Percentiles rank a stretch among this genome's conserved stretches.
Conservation (phyloP, 371 early-diverging fungal genomes). For the Mucor saturninus region DNA sequence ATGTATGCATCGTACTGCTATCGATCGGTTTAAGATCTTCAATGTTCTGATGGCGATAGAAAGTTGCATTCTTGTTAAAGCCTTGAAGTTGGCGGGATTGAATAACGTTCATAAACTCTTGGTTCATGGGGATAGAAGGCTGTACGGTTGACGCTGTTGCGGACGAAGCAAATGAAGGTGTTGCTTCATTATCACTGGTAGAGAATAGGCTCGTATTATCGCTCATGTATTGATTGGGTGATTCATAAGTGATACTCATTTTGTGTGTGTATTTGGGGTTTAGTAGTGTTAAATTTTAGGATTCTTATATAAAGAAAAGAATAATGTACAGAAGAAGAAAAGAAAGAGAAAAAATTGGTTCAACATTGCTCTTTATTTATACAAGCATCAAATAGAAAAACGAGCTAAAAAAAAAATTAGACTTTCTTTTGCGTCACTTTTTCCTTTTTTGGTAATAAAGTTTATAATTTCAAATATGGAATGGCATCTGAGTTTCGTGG, state of each 20-base stretch:
- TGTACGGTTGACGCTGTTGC: neutral
- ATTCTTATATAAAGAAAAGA: too few relatives aligned
- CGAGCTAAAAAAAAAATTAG: neutral
- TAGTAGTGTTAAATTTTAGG: too few relatives aligned
- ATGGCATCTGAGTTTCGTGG: too few relatives aligned
- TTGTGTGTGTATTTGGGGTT: neutral
- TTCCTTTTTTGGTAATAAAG: too few relatives aligned
- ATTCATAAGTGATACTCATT: conserved; percentile 34
- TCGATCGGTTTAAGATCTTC: conserved; percentile 19
- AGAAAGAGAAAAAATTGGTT: neutral
- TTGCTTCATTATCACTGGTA: neutral
- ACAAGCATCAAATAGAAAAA: neutral
- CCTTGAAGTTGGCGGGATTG: conserved; percentile 19
- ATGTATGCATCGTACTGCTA: conserved; percentile 2
- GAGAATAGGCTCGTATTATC: neutral
- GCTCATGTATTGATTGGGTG: conserved; percentile 25
- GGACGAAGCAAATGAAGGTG: neutral
- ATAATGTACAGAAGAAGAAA: neutral
- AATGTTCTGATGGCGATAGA: conserved; percentile 4
- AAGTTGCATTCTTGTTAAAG: neutral
- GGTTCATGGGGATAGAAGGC: neutral
- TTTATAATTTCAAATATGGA: too few relatives aligned
- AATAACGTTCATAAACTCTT: conserved; percentile 31
- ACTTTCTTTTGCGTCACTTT: neutral
- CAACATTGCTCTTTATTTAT: neutral